Evolutionary conservation across 2,329 filamentous ascomycete genomes (phyloP).

Genomic region (Ophiostoma angusticollis): DNA sequence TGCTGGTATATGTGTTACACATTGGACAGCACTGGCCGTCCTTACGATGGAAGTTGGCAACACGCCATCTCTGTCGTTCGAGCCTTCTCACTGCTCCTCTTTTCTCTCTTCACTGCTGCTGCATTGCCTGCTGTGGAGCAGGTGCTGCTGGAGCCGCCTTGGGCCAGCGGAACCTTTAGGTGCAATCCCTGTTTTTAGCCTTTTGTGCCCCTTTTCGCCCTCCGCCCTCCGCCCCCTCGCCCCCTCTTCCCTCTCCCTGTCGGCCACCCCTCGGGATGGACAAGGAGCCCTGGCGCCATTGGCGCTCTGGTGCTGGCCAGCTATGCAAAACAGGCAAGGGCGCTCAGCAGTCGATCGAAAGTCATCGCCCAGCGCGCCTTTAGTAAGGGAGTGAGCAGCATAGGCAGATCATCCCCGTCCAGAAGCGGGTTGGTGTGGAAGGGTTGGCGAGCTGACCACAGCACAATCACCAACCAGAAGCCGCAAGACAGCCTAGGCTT

Average conservation of each 20-base stretch:
- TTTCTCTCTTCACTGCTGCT: neutral
- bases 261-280: too few species aligned
- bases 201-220: constrained; percentile 4
- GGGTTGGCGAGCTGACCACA: constrained; percentile 10
- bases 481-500: constrained; percentile 1
- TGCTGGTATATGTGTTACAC: too few species aligned
- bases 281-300: too few species aligned
- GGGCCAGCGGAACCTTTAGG: constrained; percentile 2
- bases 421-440: constrained; percentile 5
- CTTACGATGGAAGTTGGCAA: too few species aligned
- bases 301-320: constrained; percentile 1
- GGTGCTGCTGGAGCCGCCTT: neutral
- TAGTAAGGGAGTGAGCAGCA: too few species aligned
- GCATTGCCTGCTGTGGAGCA: constrained; percentile 6
- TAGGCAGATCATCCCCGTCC: too few species aligned
- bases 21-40: too few species aligned
- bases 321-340: neutral
- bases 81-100: neutral
- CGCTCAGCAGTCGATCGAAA: neutral
- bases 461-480: constrained; percentile 7
- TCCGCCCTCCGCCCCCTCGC: too few species aligned
- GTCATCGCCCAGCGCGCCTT: too few species aligned
- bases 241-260: too few species aligned
- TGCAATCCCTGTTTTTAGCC: constrained; percentile 4
- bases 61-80: neutral